Percentiles rank a stretch among this genome's conserved stretches.
phyloP scores from a whole-genome alignment of 148 eudicot species.

The Nyssa sinensis region DNA sequence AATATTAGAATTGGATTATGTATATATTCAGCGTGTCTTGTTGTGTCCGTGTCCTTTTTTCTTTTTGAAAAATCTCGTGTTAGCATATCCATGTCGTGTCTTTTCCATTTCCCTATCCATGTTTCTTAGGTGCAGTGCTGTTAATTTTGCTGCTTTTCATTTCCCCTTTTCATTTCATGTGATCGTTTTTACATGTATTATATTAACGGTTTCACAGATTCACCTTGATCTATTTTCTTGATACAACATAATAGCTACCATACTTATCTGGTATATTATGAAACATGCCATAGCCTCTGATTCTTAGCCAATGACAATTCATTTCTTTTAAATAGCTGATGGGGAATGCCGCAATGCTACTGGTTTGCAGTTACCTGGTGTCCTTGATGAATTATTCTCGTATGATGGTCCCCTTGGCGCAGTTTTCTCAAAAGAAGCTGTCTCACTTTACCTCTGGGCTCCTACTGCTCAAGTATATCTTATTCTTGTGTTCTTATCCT shows the following conservation, averaged over 20 bases:
- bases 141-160: background rate
- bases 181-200: background rate
- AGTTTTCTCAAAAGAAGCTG: constrained; percentile 54
- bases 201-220: background rate
- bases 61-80: no score
- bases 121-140: background rate
- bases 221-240: background rate
- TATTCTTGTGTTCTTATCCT: constrained; percentile 6
- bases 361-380: constrained; percentile 91
- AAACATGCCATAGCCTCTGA: background rate
- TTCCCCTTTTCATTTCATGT: background rate
- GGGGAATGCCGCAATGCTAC: constrained; percentile 57
- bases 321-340: constrained; percentile 35
- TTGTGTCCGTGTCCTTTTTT: no score
- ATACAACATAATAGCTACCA: background rate
- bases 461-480: constrained; percentile 86
- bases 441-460: constrained; percentile 88
- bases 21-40: no score
- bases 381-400: constrained; percentile 78
- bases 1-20: no score
- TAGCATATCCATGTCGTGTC: no score
- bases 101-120: no score
- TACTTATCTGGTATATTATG: background rate
- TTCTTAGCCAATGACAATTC: background rate
- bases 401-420: constrained; percentile 91